Conservation (phyloP, 106 monocot genomes). For the Platanthera guangdongensis region DNA sequence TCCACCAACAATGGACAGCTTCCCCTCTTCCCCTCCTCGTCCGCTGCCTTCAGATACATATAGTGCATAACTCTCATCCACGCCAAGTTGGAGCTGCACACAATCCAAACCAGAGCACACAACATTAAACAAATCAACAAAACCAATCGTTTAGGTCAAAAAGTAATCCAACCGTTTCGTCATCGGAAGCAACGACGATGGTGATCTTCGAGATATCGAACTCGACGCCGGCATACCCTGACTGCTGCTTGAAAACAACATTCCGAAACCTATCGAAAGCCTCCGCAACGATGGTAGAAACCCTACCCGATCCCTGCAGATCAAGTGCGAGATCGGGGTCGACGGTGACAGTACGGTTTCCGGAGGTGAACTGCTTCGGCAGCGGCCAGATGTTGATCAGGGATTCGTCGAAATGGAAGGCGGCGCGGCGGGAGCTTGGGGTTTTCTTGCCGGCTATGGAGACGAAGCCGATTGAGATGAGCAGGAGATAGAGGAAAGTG, state of each 20-base stretch:
- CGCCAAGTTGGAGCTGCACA: conserved; percentile 64
- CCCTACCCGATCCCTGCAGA: conserved; percentile 23
- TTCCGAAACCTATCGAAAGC: conserved; percentile 63
- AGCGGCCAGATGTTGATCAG: conserved; percentile 77
- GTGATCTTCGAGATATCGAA: conserved; percentile 54
- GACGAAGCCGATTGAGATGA: background rate
- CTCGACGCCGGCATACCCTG: background rate
- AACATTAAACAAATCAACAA: background rate
- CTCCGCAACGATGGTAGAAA: conserved; percentile 38
- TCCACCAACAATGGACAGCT: conserved; percentile 42
- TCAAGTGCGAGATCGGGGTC: conserved; percentile 53
- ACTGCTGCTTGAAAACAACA: conserved; percentile 50
- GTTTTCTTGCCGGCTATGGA: conserved; percentile 6
- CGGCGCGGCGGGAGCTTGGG: conserved; percentile 3
- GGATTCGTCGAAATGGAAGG: conserved; percentile 13
- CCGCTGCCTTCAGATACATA: conserved; percentile 24
- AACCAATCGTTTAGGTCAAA: background rate
- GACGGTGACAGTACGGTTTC: conserved; percentile 50
- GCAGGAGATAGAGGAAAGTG: background rate
- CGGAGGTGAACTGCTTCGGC: conserved; percentile 40
- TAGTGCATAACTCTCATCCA: conserved; percentile 82
- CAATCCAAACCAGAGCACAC: background rate
- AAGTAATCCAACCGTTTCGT: conserved; percentile 57
- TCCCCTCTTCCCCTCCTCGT: conserved; percentile 14
- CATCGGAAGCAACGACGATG: conserved; percentile 50